phyloP scores from a whole-genome alignment of 225 moss, liverwort and hornwort genomes.

The Physcomitrellopsis africana region DNA sequence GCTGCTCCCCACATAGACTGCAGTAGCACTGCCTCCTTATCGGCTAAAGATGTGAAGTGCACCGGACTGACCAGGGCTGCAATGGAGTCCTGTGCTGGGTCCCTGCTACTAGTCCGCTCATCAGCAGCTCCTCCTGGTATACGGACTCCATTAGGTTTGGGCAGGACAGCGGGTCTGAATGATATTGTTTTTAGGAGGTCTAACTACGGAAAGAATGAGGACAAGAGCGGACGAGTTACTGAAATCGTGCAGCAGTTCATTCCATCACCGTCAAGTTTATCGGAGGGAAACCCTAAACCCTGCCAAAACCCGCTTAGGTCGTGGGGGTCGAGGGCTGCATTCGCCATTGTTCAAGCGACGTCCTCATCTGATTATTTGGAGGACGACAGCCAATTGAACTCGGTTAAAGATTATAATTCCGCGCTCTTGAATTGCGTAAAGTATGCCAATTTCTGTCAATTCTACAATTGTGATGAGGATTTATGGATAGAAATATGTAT shows the following conservation, averaged over 20 bases:
- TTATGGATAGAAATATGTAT: neutral
- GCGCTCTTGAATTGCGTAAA: slow-evolving; percentile 53
- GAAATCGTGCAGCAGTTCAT: slow-evolving; percentile 25
- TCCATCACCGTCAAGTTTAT: slow-evolving; percentile 15
- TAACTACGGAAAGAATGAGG: slow-evolving; percentile 20
- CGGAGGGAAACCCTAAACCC: slow-evolving; percentile 30
- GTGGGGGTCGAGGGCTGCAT: slow-evolving; percentile 18
- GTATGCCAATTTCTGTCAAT: slow-evolving; percentile 26
- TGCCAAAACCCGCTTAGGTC: neutral
- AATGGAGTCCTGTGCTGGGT: slow-evolving; percentile 27
- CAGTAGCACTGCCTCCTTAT: neutral
- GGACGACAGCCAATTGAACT: slow-evolving; percentile 23
- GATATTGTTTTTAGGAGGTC: slow-evolving; percentile 24
- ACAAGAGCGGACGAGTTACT: slow-evolving; percentile 22
- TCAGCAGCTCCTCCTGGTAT: slow-evolving; percentile 5
- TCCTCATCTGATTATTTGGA: slow-evolving; percentile 32
- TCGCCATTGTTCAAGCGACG: slow-evolving; percentile 33
- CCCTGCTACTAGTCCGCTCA: neutral
- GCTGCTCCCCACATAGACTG: slow-evolving; percentile 25
- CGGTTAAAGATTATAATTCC: slow-evolving; percentile 59
- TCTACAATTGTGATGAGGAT: neutral
- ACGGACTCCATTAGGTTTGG: slow-evolving; percentile 33
- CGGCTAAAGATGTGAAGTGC: slow-evolving; percentile 13
- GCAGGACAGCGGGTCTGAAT: slow-evolving; percentile 20
- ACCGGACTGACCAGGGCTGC: neutral